Evolutionary conservation across 257 asterid genomes (phyloP), one percentile per base, ranked within the genome.

Genomic region (Orobanche coerulescens): DNA sequence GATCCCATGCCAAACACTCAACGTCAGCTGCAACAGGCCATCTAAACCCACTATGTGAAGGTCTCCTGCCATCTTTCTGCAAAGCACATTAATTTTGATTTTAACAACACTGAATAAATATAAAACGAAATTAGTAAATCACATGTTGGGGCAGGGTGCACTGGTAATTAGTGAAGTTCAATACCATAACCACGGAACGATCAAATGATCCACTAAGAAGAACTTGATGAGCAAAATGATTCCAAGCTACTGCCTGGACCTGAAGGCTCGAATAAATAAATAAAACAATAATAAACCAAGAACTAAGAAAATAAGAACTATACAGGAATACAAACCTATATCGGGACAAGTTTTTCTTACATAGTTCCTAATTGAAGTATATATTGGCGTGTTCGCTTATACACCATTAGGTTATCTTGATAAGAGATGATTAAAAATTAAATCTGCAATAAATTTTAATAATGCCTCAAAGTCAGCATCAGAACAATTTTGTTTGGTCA

Each of bases 191-290:
- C 26, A 86, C 84, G 16, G 90, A 64, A 54, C 67, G 86, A 75
- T 93, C 96, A 34, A 93, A 86, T 28, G 99, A 93, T 50, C 99
- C 96, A 69, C 94, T 84, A 18, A 93, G 95, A 69, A 93, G 95
- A 79, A 86, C 92, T 70, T 85, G 79, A 5, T 91, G 95, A 8
- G 73, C 74, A 69, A 71, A 70, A 60, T 62, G 82, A 81, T 83
- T 89, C 94, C 96, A 89, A 5, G 99, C 96, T 64, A 93, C 81
- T 64, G 96, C 89, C 82, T 93, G 97, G 46, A 93, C 96, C 96
- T 89, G 81, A 71, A 51, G 60, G 54, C 61, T 58, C 20, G 47
- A 44, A 60, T 36, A 26, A 52, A n/a, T n/a, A 8, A 30, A 7
- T 30, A 30, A 30, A 30, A 30, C 7, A 30, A 30, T 30, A 7